phyloP scores from a whole-genome alignment of 1,284 basidiomycete species.

The Neotropicomus parvogracilis region DNA sequence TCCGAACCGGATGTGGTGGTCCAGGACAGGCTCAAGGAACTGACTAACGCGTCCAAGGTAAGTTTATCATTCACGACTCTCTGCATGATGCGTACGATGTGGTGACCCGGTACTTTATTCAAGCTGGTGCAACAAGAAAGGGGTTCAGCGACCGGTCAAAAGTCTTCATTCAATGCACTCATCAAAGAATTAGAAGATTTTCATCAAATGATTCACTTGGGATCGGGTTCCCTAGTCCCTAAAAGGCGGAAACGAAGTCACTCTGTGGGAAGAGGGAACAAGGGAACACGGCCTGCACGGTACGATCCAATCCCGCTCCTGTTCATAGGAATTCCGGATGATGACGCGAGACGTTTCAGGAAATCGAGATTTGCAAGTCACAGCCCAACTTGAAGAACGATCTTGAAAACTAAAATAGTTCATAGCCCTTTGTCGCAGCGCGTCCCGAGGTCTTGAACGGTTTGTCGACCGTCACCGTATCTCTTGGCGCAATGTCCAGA shows the following conservation, averaged over 20 bases:
- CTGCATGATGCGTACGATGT: no score
- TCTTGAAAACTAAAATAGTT: no score
- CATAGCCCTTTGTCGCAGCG: background rate
- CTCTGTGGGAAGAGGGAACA: background rate
- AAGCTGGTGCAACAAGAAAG: conserved; percentile 17
- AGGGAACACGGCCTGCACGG: background rate
- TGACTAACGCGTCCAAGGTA: conserved; percentile 11
- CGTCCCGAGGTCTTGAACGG: background rate
- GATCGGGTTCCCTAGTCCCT: background rate
- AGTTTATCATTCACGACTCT: background rate
- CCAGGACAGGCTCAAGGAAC: conserved; percentile 19
- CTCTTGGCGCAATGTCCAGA: conserved; percentile 6
- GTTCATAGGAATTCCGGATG: background rate
- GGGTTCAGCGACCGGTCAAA: conserved; percentile 8
- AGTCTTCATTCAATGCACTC: conserved; percentile 12
- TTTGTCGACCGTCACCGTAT: conserved; percentile 5
- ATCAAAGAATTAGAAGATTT: conserved; percentile 12
- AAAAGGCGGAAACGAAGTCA: conserved; percentile 2
- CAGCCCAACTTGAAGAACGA: background rate
- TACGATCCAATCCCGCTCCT: background rate
- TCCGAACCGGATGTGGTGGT: conserved; percentile 7
- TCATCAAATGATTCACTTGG: background rate
- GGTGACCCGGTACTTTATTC: background rate
- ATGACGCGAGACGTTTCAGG: conserved; percentile 2
- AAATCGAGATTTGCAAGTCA: conserved; percentile 10